Evolutionary conservation across 2,329 filamentous ascomycete species (phyloP).

Genomic region (Fusarium fujikuroi): DNA sequence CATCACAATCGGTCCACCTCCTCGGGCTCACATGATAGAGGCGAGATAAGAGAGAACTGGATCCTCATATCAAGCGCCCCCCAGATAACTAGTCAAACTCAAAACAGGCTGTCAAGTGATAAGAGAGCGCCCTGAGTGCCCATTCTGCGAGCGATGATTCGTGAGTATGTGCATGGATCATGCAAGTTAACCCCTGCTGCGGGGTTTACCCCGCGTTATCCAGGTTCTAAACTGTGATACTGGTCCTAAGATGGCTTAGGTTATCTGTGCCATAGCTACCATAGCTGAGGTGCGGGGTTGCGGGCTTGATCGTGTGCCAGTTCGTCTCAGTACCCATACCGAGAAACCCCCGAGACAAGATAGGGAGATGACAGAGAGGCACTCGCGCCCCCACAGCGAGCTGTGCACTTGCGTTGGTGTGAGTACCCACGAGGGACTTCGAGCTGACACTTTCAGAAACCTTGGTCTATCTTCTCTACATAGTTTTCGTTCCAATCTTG

Average conservation of each 20-base stretch:
- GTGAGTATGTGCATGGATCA: neutral
- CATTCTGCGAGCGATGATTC: neutral
- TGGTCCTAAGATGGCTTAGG: neutral
- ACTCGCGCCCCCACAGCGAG: neutral
- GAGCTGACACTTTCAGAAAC: neutral
- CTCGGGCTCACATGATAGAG: neutral
- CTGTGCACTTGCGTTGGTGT: fast-evolving
- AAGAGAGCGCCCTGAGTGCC: neutral
- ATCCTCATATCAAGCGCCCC: neutral
- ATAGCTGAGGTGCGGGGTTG: neutral
- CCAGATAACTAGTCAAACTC: neutral
- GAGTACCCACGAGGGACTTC: neutral
- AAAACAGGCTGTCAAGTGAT: neutral
- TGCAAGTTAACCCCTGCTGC: neutral
- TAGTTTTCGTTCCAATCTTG: no score
- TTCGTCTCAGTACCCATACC: neutral
- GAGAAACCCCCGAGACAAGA: neutral
- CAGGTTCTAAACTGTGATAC: neutral
- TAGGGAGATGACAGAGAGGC: neutral
- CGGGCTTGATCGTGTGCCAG: neutral
- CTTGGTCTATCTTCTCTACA: neutral
- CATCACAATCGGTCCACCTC: neutral
- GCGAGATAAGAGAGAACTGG: neutral
- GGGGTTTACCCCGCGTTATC: neutral
- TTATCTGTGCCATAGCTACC: no score